Evolutionary conservation across 331 rosid genomes (phyloP).

Genomic region (Stylosanthes scabra): DNA sequence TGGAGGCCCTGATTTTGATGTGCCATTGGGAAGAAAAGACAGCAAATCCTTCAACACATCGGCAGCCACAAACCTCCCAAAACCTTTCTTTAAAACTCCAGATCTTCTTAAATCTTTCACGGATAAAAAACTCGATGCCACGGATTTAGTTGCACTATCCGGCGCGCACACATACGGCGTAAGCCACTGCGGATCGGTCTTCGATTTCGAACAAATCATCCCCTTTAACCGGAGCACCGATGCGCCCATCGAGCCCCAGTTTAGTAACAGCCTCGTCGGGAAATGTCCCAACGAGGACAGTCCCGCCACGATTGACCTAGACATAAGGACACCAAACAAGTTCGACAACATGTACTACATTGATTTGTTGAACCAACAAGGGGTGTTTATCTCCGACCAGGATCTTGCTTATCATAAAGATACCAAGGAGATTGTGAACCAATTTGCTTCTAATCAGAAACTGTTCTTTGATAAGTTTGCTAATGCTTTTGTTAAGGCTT

Average conservation of each 20-base stretch:
- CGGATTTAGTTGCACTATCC: constrained; percentile 66
- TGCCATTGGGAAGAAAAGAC: constrained; percentile 80
- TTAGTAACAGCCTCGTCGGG: constrained; percentile 38
- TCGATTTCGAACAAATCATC: too few relatives aligned
- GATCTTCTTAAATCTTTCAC: constrained; percentile 15
- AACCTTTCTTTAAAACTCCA: constrained; percentile 37
- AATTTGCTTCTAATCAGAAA: constrained; percentile 53
- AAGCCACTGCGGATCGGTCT: constrained; percentile 48
- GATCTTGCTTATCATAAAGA: constrained; percentile 45
- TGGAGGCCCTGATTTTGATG: constrained; percentile 64
- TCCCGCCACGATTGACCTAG: constrained; percentile 39
- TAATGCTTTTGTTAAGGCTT: constrained; percentile 58
- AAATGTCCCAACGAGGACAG: constrained; percentile 29
- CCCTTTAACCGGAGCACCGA: constrained; percentile 38
- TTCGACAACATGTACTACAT: constrained; percentile 74
- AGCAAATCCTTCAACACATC: constrained; percentile 34
- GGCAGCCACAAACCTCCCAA: constrained; percentile 34
- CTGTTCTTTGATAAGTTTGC: constrained; percentile 57
- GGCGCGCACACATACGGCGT: constrained; percentile 70
- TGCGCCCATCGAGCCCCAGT: constrained; percentile 48
- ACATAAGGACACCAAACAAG: constrained; percentile 46
- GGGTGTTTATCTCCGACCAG: constrained; percentile 69
- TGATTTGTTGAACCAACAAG: constrained; percentile 64
- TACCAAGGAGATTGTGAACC: constrained; percentile 53
- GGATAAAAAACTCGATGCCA: constrained; percentile 40